Base-by-base conservation (phyloP, 441 rosid genomes). In the Euphorbia celastroides region DNA sequence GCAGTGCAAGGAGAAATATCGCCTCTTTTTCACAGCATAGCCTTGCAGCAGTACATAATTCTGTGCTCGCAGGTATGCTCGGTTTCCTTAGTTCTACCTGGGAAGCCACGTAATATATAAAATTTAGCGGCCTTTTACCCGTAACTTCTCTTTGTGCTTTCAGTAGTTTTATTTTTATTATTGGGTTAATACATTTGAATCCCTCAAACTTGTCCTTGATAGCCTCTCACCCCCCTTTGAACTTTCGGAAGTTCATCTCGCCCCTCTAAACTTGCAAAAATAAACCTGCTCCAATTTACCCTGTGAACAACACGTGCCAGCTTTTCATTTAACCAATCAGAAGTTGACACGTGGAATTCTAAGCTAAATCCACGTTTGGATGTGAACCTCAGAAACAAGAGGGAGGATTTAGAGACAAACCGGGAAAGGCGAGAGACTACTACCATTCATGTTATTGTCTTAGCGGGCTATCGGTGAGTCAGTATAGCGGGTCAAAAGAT, bases 391-490 rank as follows among this genome's bases (percentile, higher is more conserved):
- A 93, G 98, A 74, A 77, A 13, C 82, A 64, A 22, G 72, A 72
- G 7, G 98, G 98, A 55, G 98, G 97, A 67, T 85, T 93, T 64
- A 82, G 88, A 69, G 98, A 93, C 81, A 93, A 93, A 78, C 96
- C 91, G 0, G 81, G 89, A 60, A 90, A 90, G 76, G 58, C 75
- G 5, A 74, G 84, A 64, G 98, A 93, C 73, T 79, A 75, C 62
- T 90, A 93, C 75, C 97, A 93, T 83, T 88, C 98, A 1, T 93
- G 97, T 75, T 93, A 93, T 80, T 93, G 97, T 72, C 74, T 93
- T 8, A 90, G 98, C 11, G 98, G 96, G 32, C 79, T 93, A 2
- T 80, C 97, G 0, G 84, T 85, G 56, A 76, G 94, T 74, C 97
- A 90, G 65, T 82, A 83, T 69, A 79, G 83, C 77, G 72, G 75